Evolutionary conservation across 2,329 filamentous ascomycete genomes (phyloP).

Genomic region (Beauveria varroae): DNA sequence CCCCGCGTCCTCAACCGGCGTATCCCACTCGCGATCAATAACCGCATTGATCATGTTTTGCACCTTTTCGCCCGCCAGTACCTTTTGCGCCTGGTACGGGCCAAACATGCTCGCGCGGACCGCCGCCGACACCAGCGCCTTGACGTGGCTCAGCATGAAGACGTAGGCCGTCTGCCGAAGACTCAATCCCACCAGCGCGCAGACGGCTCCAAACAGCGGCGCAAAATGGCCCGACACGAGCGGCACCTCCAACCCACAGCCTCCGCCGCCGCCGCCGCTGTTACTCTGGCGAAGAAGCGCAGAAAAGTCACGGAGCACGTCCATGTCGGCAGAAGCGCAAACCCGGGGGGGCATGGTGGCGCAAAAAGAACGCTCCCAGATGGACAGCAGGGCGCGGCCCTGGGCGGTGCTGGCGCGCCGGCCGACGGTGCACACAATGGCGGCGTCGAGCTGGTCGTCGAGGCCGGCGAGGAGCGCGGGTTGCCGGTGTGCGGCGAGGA

Average conservation of each 20-base stretch:
- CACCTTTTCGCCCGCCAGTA: constrained; percentile 56
- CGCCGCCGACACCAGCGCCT: constrained; percentile 67
- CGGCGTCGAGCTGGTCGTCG: constrained; percentile 71
- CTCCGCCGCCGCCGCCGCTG: not conserved
- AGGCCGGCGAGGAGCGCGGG: constrained; percentile 45
- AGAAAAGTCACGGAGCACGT: constrained; percentile 29
- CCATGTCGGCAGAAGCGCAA: constrained; percentile 16
- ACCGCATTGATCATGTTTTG: constrained; percentile 49
- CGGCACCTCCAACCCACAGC: constrained; percentile 25
- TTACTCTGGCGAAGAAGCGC: constrained; percentile 23
- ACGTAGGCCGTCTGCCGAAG: constrained; percentile 62
- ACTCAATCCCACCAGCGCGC: constrained; percentile 51
- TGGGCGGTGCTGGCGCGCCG: constrained; percentile 68
- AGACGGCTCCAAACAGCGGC: constrained; percentile 63
- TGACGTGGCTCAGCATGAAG: constrained; percentile 69
- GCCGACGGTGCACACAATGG: constrained; percentile 71
- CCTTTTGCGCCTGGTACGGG: constrained; percentile 69
- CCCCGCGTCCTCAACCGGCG: constrained; percentile 56
- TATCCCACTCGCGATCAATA: constrained; percentile 53
- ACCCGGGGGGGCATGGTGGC: constrained; percentile 22
- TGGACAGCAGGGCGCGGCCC: constrained; percentile 63
- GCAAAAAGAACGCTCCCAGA: constrained; percentile 68
- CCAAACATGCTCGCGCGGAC: constrained; percentile 72
- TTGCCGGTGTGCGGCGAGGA: constrained; percentile 56
- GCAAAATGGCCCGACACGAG: constrained; percentile 57